Base-by-base conservation (phyloP, 1,139 yeast genomes). In the Yamadazyma conglobata region DNA sequence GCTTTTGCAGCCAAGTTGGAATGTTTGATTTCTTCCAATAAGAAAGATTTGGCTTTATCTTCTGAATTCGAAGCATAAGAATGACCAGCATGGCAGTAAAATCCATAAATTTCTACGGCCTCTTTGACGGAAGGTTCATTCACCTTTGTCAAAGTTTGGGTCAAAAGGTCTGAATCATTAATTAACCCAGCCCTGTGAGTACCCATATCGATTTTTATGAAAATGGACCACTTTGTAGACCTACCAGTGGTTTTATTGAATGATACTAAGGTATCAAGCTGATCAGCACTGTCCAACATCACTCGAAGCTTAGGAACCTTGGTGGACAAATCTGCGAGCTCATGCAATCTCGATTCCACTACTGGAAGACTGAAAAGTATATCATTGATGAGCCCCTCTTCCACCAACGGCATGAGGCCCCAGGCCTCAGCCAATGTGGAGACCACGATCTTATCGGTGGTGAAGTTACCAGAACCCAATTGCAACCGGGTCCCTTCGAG, bases 31-130 rank as follows among this genome's bases (percentile, higher is more conserved):
- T 84, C 93, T 19, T 71, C 71, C 14, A 70, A 37, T 21, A 83
- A 55, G 27, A 58, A 63, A 4, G 49, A 48, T 32, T 66, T 65
- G 0, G 87, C 85, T 17, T 65, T 66, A 1, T 58, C 60, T 21
- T 60, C 52, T n/a, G 66, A 54, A 10, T 58, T 54, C 0, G 82
- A 64, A 3, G 61, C 60, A 46, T 84, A 84, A 0, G 89, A 79
- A 43, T 81, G 85, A 2, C 93, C 93, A 1, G 88, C 86, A 56
- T 84, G 93, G 31, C 84, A 79, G 53, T 84, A 84, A 45, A 83
- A 76, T 0, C 94, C 93, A 44, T 64, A 74, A 7, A 82, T 39
- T 7, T 64, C 60, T n/a, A 75, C 60, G 21, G 51, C 44, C 1
- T 55, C 32, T 10, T 43, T 37, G 4, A 52, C 38, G 3, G 57